Conservation (phyloP, 768 basidiomycete species). For the Kwoniella mangroviensis region DNA sequence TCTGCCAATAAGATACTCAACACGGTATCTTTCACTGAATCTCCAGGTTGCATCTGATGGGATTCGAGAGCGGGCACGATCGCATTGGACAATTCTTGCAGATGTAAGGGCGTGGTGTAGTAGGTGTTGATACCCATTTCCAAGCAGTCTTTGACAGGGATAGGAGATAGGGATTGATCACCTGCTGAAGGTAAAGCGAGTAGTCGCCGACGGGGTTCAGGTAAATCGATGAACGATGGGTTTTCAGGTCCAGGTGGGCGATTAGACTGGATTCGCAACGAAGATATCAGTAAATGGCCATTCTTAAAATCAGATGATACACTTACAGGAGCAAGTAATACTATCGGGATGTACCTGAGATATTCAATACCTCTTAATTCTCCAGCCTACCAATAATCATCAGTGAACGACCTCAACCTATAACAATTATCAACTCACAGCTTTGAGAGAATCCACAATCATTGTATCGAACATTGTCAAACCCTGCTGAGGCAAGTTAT, state of each 20-base stretch:
- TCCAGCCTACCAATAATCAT: conserved; percentile 68
- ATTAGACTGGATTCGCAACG: conserved; percentile 59
- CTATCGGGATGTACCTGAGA: conserved; percentile 93
- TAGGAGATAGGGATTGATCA: conserved; percentile 55
- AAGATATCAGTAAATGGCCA: not conserved
- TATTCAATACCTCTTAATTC: conserved; percentile 89
- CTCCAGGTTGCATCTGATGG: conserved; percentile 86
- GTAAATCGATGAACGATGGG: conserved; percentile 56
- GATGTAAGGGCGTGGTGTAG: conserved; percentile 84
- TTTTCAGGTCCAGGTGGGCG: conserved; percentile 60
- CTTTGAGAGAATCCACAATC: conserved; percentile 83
- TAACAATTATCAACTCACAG: conserved; percentile 64
- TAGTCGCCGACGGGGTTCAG: conserved; percentile 48
- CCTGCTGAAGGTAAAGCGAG: conserved; percentile 49
- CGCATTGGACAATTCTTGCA: conserved; percentile 87
- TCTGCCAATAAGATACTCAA: conserved; percentile 96
- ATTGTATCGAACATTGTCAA: conserved; percentile 93
- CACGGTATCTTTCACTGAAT: conserved; percentile 79
- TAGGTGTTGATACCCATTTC: conserved; percentile 96
- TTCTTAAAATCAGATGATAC: not conserved
- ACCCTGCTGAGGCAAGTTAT: conserved; percentile 60
- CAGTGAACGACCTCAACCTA: not conserved
- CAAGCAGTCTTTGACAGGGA: conserved; percentile 88
- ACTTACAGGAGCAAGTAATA: conserved; percentile 75
- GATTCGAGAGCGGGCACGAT: conserved; percentile 92